Base-by-base conservation (phyloP, 2,329 filamentous ascomycete genomes). In the Hirsutella rhossiliensis region DNA sequence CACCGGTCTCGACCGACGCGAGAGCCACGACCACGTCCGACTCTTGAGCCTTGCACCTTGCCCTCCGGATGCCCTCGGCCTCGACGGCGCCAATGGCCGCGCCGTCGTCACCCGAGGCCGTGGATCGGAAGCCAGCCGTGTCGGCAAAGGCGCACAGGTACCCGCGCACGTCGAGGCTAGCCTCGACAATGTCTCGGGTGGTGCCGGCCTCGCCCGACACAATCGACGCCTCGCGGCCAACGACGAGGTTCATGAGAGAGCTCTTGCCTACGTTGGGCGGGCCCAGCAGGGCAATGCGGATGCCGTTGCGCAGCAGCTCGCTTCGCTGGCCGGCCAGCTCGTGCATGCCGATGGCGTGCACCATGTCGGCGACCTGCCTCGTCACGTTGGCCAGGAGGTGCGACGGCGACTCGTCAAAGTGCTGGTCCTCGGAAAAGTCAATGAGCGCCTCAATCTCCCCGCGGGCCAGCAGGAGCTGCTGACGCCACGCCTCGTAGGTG, bases 241-340 rank as follows among this genome's bases (percentile, higher is more conserved):
- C 87, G 42, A 98, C 76, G 19, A 81, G 71, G 58, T 98, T 98
- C 63, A 98, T 78, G 47, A 98, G 64, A 13, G 88, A 96, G 60
- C 89, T 96, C 62, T 98, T 98, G 13, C 92, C 92, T 0, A 82
- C 88, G 56, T 98, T 98, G 1, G 92, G 92, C 7, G 89, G 87
- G 0, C 92, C 92, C 1, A 98, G 69, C 3, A 98, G 70, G 2
- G 90, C 86, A 47, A 98, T 78, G 45, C 78, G 79, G 51, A 98
- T 94, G 1, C 92, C 92, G 53, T 78, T 85, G 11, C 88, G 75
- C 31, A 97, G 67, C 42, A 98, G 68, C 62, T 96, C 89, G 9
- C 85, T 88, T 41, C 84, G 77, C 43, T 87, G 80, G 38, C 86
- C 84, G 47, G 89, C 94, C 42, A 73, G 65, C 50, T 87, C 77